Percentiles rank a stretch among this genome's conserved stretches.
Conservation (phyloP, 176 grass and related monocot genomes). For the Cenchrus americanus region DNA sequence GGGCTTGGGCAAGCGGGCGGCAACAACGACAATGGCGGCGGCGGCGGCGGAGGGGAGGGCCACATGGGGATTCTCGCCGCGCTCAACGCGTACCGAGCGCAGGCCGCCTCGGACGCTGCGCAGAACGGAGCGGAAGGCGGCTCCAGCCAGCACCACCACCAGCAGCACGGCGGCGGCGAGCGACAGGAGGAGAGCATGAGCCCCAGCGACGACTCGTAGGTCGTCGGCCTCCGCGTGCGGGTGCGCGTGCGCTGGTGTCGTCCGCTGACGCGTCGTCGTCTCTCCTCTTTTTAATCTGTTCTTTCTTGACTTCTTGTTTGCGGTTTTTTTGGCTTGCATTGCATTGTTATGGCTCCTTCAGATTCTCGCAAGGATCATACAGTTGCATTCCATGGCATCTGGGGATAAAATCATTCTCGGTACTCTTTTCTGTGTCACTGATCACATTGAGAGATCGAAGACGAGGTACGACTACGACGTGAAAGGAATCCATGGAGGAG, state of each 20-base stretch:
- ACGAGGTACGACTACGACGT: not conserved
- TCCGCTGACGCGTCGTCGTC: conserved; percentile 10
- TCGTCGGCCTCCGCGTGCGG: not conserved
- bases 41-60: conserved; percentile 23
- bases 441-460: conserved; percentile 11
- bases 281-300: conserved; percentile 38
- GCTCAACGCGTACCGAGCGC: conserved; percentile 66
- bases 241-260: conserved; percentile 26
- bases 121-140: conserved; percentile 42
- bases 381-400: conserved; percentile 28
- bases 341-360: not conserved
- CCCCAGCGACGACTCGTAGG: conserved; percentile 82
- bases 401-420: not conserved
- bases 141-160: conserved; percentile 3
- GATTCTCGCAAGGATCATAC: conserved; percentile 35
- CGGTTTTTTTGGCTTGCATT: conserved; percentile 5
- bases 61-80: conserved; percentile 52
- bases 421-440: not conserved
- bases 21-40: not conserved
- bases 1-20: conserved; percentile 37
- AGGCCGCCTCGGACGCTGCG: conserved; percentile 47
- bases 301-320: conserved; percentile 42
- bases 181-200: conserved; percentile 76
- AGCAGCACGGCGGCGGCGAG: conserved; percentile 32
- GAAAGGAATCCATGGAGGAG: not conserved